Conservation (phyloP, 2,329 filamentous ascomycete species). For the Alternaria consortialis region DNA sequence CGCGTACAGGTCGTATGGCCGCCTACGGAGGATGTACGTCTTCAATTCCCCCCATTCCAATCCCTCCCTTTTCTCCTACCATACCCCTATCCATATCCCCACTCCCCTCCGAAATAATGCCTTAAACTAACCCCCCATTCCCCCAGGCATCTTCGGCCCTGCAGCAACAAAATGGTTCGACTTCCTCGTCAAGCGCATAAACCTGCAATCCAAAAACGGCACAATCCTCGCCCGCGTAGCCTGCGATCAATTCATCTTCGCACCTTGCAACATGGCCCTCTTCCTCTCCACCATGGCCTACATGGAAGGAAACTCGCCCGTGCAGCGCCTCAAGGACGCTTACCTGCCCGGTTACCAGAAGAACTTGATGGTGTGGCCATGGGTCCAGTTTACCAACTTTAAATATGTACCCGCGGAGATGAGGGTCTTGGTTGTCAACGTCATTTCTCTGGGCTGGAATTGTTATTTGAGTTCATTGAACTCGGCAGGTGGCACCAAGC, state of each 20-base stretch:
- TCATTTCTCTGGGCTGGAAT: conserved; percentile 70
- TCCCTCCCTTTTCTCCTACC: too few species aligned
- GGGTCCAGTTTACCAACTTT: conserved; percentile 87
- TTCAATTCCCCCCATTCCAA: neutral
- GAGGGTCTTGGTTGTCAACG: conserved; percentile 85
- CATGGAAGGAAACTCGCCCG: conserved; percentile 72
- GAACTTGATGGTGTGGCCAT: conserved; percentile 90
- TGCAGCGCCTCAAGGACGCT: conserved; percentile 74
- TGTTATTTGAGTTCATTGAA: conserved; percentile 54
- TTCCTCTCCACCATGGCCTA: conserved; percentile 88
- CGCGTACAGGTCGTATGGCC: conserved; percentile 79
- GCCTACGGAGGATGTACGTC: conserved; percentile 77
- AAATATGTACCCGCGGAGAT: conserved; percentile 84
- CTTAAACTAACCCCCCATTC: conserved; percentile 4
- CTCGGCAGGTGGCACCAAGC: conserved; percentile 35
- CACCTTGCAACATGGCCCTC: conserved; percentile 78
- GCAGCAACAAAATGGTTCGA: conserved; percentile 87
- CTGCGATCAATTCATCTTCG: conserved; percentile 81
- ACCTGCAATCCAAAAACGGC: conserved; percentile 68
- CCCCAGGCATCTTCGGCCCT: conserved; percentile 80
- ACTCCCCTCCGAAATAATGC: neutral
- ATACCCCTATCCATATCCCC: neutral
- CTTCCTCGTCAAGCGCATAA: conserved; percentile 76
- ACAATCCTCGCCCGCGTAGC: conserved; percentile 82
- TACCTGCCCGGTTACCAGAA: conserved; percentile 77